Evolutionary conservation across 2,329 filamentous ascomycete genomes (phyloP), one percentile per base, ranked within the genome.

Genomic region (Ceratocystis huliohia): DNA sequence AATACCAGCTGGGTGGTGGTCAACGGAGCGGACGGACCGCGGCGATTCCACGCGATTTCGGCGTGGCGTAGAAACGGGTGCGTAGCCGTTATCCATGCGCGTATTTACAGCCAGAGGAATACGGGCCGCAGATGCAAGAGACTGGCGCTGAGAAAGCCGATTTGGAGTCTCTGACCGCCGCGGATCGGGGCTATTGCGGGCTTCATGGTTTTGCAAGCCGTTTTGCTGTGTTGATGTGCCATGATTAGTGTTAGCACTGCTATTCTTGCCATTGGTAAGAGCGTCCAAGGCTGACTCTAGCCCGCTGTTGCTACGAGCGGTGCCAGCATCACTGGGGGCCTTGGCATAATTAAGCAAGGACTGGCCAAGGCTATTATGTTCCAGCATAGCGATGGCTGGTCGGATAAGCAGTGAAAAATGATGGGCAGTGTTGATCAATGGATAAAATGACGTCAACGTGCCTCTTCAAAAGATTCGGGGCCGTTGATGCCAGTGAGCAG

Each of bases 281-380:
- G 66, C 48, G 44, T 64, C 56, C 41, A 67, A 56, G 53, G 66
- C 66, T 28, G 66, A 64, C 33, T 67, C 66, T 28, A 67, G 30
- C 17, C 63, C 66, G 46, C 50, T 67, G 5, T 46, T 63, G 22
- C 48, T 67, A 7, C 59, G 46, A 37, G 44, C 45, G 8, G 66
- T 64, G 37, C 66, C 66, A 22, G 62, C 66, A 10, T 64, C 62
- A 37, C 66, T 67, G 13, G 66, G 56, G 28, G 66, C 66, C 44
- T 65, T 64, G 45, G 66, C 66, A 41, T 67, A 67, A 33, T 53
- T 67, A 13, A 67, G 56, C 41, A 67, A 57, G 28, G 66, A 64
- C 15, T 50, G 62, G 41, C 66, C 66, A 5, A 67, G 62, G 25
- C 61, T 66, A n/a, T 28, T 17, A 20, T 67, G 61, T 33, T 67